Conservation (phyloP, 2,329 filamentous ascomycete genomes). For the Celoporthe dispersa region DNA sequence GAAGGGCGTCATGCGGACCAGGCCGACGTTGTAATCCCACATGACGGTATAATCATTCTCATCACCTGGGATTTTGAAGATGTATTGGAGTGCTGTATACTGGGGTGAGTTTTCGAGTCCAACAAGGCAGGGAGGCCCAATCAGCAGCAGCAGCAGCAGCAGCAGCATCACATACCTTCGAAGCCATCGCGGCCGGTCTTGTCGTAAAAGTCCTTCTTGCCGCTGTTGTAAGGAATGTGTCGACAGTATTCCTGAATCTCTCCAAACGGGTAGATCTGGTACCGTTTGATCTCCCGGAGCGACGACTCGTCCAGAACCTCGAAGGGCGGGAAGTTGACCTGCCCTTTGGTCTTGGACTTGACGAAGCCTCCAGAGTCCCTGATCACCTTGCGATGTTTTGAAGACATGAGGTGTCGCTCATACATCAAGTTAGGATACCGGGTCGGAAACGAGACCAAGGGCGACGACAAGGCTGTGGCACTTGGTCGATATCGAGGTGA, state of each 20-base stretch:
- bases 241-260: constrained; percentile 65
- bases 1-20: constrained; percentile 91
- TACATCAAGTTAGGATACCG: constrained; percentile 36
- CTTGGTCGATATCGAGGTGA: constrained; percentile 48
- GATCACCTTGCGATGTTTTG: constrained; percentile 59
- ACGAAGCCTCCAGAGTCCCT: constrained; percentile 69
- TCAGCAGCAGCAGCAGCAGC: neutral
- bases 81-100: constrained; percentile 77
- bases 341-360: constrained; percentile 65
- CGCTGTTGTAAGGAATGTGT: constrained; percentile 92
- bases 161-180: constrained; percentile 65
- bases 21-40: constrained; percentile 96
- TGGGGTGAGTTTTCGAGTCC: constrained; percentile 25
- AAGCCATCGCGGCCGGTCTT: constrained; percentile 89
- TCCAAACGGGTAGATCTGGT: constrained; percentile 68
- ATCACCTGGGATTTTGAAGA: constrained; percentile 72
- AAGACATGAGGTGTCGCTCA: constrained; percentile 36
- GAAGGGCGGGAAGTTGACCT: constrained; percentile 74
- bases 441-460: constrained; percentile 41
- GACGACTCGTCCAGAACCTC: constrained; percentile 67
- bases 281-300: constrained; percentile 62
- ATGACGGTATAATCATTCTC: constrained; percentile 75
- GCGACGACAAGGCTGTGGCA: constrained; percentile 45
- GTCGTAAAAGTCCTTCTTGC: constrained; percentile 85
- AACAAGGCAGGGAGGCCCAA: neutral